Percentiles rank a stretch among this genome's conserved stretches.
These are phyloP conservation scores for Pyrus pyrifolia DNA, from an alignment of 306 rosid species.

Conservation along the genomic window DNA sequence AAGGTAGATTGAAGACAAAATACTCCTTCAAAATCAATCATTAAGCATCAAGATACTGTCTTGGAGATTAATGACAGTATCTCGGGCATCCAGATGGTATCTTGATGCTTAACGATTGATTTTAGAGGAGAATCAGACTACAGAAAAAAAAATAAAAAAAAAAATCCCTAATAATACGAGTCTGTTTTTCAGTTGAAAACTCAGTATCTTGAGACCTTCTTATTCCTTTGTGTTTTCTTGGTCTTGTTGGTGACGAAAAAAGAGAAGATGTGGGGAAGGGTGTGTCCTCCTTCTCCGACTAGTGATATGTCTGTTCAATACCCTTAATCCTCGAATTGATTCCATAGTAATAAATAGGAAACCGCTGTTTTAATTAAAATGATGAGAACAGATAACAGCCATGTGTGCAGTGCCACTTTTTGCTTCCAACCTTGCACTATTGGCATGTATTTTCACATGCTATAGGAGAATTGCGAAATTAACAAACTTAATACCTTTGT, in stretches of 20 bases:
- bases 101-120: no score
- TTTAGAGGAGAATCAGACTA: no score
- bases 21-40: not conserved
- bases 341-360: no score
- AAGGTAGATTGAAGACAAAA: not conserved
- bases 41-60: not conserved
- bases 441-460: not conserved
- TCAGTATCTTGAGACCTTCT: no score
- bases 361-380: no score
- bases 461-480: not conserved
- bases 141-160: no score
- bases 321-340: not conserved
- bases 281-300: no score
- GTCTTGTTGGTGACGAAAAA: no score
- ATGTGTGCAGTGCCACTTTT: not conserved
- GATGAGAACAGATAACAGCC: not conserved
- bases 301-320: not conserved
- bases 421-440: not conserved
- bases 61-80: no score
- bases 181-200: not conserved
- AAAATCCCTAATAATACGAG: not conserved
- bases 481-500: conserved; percentile 38
- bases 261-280: no score
- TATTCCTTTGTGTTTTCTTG: no score
- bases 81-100: no score